Base-by-base conservation (phyloP, 169 alveolate species). In the Cryptosporidium canis region DNA sequence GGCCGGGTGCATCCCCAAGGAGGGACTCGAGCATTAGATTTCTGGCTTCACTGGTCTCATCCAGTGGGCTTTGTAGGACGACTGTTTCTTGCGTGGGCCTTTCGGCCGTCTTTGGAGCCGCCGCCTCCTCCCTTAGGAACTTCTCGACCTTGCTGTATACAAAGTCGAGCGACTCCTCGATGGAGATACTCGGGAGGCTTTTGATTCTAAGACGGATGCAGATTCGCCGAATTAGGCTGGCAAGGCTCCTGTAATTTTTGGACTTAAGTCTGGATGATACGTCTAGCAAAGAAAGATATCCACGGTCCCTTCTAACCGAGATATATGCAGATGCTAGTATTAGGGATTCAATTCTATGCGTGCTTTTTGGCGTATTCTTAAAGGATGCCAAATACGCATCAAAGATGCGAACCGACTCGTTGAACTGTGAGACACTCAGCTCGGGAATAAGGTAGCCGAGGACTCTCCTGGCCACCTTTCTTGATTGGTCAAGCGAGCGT, bases 241-340 rank as follows among this genome's bases (percentile, higher is more conserved):
- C 84, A 51, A 70, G 53, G 43, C 66, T 48, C 21, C 66, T 45
- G 68, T 70, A 70, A 41, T 55, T 70, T 31, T 24, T 35, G 47
- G 27, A 55, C 24, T 51, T 51, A 3, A 70, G 64, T 21, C 64
- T 48, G 43, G 84, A 70, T 27, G 51, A 27, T 4, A 70, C 33
- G 39, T 70, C 24, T 1, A 70, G 64, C 9, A 70, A 31, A 16
- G 84, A 70, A 51, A 51, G 67, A 41, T 51, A 70, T n/a, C 66
- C 84, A 29, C 84, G 68, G 11, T 70, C 67, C n/a, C 39, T 70
- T 55, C 66, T 70, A 33, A 51, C 67, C 2, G 84, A 70, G 16
- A 70, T 70, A 7, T 70, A 70, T 0, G 84, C 66, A 8, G 68
- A 70, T 14, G 84, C 84, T 6, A 29, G 33, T 48, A 51, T 41